Evolutionary conservation across 2,329 filamentous ascomycete genomes (phyloP).

Genomic region (Ophiostoma novo-ulmi): DNA sequence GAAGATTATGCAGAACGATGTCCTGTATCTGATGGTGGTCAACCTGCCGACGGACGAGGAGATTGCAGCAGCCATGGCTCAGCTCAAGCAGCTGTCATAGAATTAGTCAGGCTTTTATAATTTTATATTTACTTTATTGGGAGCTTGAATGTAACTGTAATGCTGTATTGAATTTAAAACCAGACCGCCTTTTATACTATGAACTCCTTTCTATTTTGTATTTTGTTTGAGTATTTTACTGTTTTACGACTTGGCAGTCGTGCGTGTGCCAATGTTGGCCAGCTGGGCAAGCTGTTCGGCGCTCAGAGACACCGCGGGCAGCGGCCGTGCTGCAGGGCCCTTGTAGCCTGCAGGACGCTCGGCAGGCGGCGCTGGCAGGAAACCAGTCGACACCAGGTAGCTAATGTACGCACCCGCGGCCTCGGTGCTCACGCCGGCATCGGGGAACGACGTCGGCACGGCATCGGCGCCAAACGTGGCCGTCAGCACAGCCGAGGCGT

Average conservation of each 20-base stretch:
- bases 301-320: not conserved
- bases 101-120: not conserved
- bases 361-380: slow-evolving; percentile 12
- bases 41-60: not conserved
- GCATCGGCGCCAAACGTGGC: slow-evolving; percentile 6
- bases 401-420: slow-evolving; percentile 7
- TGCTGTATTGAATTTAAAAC: not conserved
- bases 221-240: not conserved
- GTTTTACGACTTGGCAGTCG: not conserved
- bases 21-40: not conserved
- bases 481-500: slow-evolving; percentile 57
- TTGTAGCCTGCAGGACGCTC: slow-evolving; percentile 11
- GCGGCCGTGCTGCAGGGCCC: slow-evolving; percentile 1
- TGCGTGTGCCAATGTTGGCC: slow-evolving; percentile 13
- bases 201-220: not conserved
- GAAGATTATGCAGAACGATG: not conserved
- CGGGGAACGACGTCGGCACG: slow-evolving; percentile 19
- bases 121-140: not conserved
- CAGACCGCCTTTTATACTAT: not conserved
- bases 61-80: not conserved
- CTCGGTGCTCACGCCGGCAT: not conserved
- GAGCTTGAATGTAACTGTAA: too few relatives aligned
- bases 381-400: slow-evolving; percentile 15
- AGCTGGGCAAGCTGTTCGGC: slow-evolving; percentile 9
- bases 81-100: not conserved